Percentiles rank a stretch among this genome's conserved stretches.
phyloP scores from a whole-genome alignment of 306 rosid species.

The Pueraria montana region DNA sequence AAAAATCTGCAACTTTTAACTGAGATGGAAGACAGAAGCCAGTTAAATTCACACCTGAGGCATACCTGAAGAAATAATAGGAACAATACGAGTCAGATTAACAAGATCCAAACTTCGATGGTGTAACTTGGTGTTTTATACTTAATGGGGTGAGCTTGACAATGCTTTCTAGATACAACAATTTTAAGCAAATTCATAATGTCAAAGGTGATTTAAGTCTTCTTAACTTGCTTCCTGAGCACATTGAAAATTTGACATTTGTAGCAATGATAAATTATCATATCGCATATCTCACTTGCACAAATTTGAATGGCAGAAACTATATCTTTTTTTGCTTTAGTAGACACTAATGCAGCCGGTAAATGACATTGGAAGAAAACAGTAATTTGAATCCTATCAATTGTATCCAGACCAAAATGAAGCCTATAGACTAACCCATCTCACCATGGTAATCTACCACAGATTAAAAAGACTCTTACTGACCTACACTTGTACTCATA shows the following conservation, averaged over 20 bases:
- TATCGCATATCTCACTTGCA: background rate
- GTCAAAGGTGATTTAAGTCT: background rate
- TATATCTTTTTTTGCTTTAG: background rate
- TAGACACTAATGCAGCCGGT: background rate
- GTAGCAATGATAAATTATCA: background rate
- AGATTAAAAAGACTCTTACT: background rate
- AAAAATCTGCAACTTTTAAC: constrained; percentile 84
- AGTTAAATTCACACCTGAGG: constrained; percentile 58
- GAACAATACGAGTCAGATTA: constrained; percentile 37
- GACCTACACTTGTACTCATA: background rate
- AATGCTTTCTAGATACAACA: constrained; percentile 15
- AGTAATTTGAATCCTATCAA: constrained; percentile 27
- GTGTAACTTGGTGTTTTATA: background rate
- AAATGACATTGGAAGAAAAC: constrained; percentile 10
- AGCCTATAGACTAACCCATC: background rate
- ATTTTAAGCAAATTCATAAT: background rate
- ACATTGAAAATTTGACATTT: background rate
- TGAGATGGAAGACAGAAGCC: constrained; percentile 80
- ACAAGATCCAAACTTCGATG: constrained; percentile 29
- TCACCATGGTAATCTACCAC: background rate
- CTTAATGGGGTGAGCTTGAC: constrained; percentile 18
- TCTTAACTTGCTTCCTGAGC: background rate
- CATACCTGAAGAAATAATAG: constrained; percentile 72
- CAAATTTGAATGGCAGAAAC: too few relatives aligned
- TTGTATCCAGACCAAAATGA: constrained; percentile 6